phyloP scores from a whole-genome alignment of 2,329 filamentous ascomycete species.

The Berkeleyomyces rouxiae region DNA sequence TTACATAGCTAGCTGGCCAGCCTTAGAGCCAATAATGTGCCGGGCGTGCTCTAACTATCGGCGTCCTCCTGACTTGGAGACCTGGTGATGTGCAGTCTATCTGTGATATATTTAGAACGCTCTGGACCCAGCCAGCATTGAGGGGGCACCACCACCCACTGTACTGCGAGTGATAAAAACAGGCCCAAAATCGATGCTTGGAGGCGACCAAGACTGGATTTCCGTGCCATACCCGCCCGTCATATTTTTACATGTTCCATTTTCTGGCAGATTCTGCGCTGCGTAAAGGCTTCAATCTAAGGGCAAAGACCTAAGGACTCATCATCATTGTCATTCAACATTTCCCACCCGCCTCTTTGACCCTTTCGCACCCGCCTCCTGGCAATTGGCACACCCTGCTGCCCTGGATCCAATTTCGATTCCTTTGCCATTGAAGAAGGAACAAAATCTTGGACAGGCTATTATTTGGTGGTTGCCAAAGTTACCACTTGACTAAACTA shows the following conservation, averaged over 20 bases:
- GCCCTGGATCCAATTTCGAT: neutral
- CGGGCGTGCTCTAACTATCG: no score
- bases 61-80: no score
- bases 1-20: no score
- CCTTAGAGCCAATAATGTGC: no score
- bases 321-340: no score
- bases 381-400: neutral
- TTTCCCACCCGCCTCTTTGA: neutral
- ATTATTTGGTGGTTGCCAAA: neutral
- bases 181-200: neutral
- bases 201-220: no score
- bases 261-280: no score
- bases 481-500: neutral
- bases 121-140: neutral
- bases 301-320: no score
- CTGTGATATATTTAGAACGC: neutral
- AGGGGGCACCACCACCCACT: no score
- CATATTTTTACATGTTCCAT: neutral
- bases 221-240: neutral
- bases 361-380: neutral
- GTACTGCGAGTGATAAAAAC: neutral
- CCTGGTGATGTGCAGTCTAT: neutral
- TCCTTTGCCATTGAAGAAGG: neutral
- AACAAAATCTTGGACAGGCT: neutral
- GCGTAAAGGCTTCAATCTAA: no score